These are phyloP conservation scores for Prunella vulgaris DNA, from an alignment of 257 asterid species.

Conservation along the genomic window DNA sequence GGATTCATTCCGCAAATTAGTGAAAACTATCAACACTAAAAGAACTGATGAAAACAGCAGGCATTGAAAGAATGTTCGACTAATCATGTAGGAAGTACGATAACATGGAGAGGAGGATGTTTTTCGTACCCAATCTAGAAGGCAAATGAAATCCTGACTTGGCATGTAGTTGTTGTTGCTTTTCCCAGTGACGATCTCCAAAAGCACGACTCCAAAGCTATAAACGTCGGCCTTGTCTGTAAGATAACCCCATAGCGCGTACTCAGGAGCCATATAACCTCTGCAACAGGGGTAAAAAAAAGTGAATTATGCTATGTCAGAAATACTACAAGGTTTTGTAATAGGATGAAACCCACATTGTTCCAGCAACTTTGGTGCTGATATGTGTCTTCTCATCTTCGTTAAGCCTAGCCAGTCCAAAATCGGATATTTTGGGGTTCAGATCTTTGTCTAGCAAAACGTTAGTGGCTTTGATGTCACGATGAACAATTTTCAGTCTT, in stretches of 20 bases:
- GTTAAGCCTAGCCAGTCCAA: slow-evolving; percentile 83
- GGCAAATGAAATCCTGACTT: slow-evolving; percentile 57
- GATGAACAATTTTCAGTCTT: slow-evolving; percentile 75
- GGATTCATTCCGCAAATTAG: background rate
- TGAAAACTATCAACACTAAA: background rate
- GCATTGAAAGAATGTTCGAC: background rate
- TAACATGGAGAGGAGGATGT: background rate
- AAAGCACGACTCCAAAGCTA: slow-evolving; percentile 74
- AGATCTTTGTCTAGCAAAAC: slow-evolving; percentile 73
- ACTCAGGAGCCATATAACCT: slow-evolving; percentile 98
- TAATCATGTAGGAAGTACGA: background rate
- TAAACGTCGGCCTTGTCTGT: slow-evolving; percentile 86
- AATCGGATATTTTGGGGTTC: slow-evolving; percentile 86
- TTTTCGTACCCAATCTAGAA: slow-evolving; percentile 72
- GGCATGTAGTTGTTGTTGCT: slow-evolving; percentile 77
- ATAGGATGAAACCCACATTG: slow-evolving; percentile 53
- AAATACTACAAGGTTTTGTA: background rate
- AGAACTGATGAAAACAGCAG: background rate
- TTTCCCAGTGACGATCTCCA: slow-evolving; percentile 82
- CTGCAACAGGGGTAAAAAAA: slow-evolving; percentile 34
- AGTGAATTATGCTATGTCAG: background rate
- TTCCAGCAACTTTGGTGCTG: slow-evolving; percentile 91
- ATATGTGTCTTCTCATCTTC: slow-evolving; percentile 83
- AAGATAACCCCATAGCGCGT: slow-evolving; percentile 90
- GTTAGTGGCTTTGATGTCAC: slow-evolving; percentile 90